Conservation (phyloP, 208 protist species). For the Trypanosoma platydactyli region DNA sequence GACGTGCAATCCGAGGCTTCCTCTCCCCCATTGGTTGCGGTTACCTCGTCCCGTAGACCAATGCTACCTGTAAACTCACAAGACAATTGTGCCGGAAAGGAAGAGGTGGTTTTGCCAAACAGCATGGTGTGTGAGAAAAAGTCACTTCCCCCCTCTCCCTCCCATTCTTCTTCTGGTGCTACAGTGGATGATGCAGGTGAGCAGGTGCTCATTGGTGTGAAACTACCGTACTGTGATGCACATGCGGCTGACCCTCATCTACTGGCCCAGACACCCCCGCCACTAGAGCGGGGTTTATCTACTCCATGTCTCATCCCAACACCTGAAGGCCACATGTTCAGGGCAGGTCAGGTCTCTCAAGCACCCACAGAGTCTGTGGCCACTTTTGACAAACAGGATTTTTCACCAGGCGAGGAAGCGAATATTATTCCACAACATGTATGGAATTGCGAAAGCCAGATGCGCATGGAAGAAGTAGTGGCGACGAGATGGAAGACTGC, state of each 20-base stretch:
- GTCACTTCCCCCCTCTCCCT: not conserved
- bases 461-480: not conserved
- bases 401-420: slow-evolving; percentile 26
- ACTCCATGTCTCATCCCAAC: slow-evolving; percentile 8
- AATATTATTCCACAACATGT: slow-evolving; percentile 9
- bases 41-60: not conserved
- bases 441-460: not conserved
- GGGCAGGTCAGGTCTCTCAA: not conserved
- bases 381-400: slow-evolving; percentile 38
- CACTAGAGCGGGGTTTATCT: not conserved
- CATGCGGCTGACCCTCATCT: not conserved
- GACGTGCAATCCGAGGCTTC: not conserved
- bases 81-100: not conserved
- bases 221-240: not conserved
- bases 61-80: no score
- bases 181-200: slow-evolving; percentile 9
- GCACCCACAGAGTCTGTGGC: slow-evolving; percentile 15
- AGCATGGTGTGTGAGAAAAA: not conserved
- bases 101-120: not conserved
- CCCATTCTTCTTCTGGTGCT: not conserved
- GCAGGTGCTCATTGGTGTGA: not conserved
- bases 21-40: not conserved
- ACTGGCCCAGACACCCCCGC: not conserved
- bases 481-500: no score
- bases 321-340: not conserved